phyloP scores from a whole-genome alignment of 1,284 basidiomycete species.

The Binderoboletus segoi region DNA sequence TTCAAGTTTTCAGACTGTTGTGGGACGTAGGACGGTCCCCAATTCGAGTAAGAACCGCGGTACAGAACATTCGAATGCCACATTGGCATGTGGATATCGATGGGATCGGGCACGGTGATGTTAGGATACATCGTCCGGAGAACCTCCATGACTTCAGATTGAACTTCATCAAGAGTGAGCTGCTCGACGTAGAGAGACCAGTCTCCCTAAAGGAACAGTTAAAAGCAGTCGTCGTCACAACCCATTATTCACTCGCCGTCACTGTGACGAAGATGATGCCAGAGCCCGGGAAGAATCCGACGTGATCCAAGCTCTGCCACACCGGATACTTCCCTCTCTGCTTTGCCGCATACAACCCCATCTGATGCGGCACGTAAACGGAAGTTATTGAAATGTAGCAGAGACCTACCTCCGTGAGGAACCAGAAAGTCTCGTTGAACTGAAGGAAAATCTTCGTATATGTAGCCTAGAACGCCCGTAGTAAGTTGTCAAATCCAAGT shows the following conservation, averaged over 20 bases:
- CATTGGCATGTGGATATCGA: conserved; percentile 57
- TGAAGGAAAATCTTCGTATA: conserved; percentile 75
- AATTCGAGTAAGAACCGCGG: conserved; percentile 69
- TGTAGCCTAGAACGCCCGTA: conserved; percentile 40
- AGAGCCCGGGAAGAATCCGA: conserved; percentile 60
- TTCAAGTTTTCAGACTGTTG: conserved; percentile 57
- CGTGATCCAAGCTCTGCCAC: conserved; percentile 70
- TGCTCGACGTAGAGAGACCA: conserved; percentile 60
- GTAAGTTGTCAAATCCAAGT: not conserved
- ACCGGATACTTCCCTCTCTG: conserved; percentile 67
- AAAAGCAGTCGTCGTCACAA: not conserved
- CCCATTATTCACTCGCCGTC: conserved; percentile 45
- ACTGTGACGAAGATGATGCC: conserved; percentile 67
- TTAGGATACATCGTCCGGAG: conserved; percentile 59
- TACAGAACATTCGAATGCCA: conserved; percentile 63
- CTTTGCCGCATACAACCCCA: conserved; percentile 64
- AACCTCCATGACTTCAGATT: conserved; percentile 54
- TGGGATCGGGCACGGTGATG: conserved; percentile 51
- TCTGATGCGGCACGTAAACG: conserved; percentile 37
- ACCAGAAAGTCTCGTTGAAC: conserved; percentile 71
- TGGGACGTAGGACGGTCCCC: conserved; percentile 58
- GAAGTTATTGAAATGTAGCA: not conserved
- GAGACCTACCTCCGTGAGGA: conserved; percentile 56
- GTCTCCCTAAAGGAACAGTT: conserved; percentile 46
- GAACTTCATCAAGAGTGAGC: conserved; percentile 49